Evolutionary conservation across 1,139 yeast genomes (phyloP).

Genomic region (Yamadazyma atmosphaerica): DNA sequence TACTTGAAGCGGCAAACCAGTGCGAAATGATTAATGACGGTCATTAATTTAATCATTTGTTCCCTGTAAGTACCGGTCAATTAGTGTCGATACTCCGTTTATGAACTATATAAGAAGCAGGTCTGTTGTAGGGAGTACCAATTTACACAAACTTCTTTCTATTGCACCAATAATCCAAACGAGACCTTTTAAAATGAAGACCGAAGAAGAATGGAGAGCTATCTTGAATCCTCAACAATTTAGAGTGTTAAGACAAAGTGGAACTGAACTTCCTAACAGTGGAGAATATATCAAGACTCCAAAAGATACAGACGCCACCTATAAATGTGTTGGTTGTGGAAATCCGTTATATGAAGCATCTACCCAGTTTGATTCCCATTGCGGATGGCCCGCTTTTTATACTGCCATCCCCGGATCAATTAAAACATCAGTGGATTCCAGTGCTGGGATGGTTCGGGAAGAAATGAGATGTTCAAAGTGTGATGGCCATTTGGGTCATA

Average conservation of each 20-base stretch:
- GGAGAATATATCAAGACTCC: slow-evolving; percentile 64
- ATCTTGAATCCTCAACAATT: slow-evolving; percentile 75
- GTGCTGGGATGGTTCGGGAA: slow-evolving; percentile 75
- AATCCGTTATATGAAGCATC: slow-evolving; percentile 75
- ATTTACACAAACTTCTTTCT: not conserved
- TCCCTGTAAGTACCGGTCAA: no score
- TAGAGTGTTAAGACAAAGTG: slow-evolving; percentile 72
- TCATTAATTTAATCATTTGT: not conserved
- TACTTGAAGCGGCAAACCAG: no score
- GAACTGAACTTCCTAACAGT: slow-evolving; percentile 81
- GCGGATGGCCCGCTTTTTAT: slow-evolving; percentile 98
- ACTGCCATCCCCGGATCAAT: slow-evolving; percentile 85
- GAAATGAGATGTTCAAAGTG: slow-evolving; percentile 90
- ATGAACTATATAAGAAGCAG: not conserved
- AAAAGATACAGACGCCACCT: slow-evolving; percentile 54
- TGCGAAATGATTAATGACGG: no score
- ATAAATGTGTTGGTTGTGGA: slow-evolving; percentile 83
- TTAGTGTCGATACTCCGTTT: not conserved
- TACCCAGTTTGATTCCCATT: slow-evolving; percentile 83
- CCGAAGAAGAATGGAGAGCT: slow-evolving; percentile 78
- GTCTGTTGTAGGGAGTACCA: not conserved
- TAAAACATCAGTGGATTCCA: slow-evolving; percentile 55
- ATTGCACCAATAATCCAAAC: not conserved
- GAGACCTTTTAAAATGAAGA: slow-evolving; percentile 5
- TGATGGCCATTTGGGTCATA: slow-evolving; percentile 94